Base-by-base conservation (phyloP, 495 filamentous ascomycete species). In the Penicillium malachiteum region DNA sequence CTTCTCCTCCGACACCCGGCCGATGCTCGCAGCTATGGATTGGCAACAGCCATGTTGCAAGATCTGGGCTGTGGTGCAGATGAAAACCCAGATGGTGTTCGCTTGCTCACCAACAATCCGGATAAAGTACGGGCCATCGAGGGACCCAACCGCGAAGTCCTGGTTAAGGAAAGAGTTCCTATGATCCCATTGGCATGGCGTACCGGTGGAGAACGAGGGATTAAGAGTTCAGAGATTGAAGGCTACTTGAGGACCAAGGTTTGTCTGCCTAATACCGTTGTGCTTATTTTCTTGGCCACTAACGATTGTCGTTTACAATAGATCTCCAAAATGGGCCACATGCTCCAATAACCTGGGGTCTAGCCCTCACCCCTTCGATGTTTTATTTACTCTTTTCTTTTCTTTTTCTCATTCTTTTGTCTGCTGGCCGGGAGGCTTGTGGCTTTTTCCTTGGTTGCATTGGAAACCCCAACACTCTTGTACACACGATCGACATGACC, bases 141-240 rank as follows among this genome's bases (percentile, higher is more conserved):
- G 65, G 94, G 94, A 0, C 90, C 91, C 0, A 88, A 88, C 55
- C 78, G 91, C 17, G 92, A 97, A 74, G 79, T 97, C 5, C 80
- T 85, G 44, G 93, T 98, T 7, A 91, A 85, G 59, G 92, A 96
- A 67, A 77, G 95, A 42, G 91, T 98, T 30, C 82, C 92, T 1
- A 98, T 98, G 94, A 84, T 97, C 38, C 94, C 94, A n/a, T 70
- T 97, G 49, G 90, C 90, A 10, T 98, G 94, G 94, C 87, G 87
- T 57, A 81, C 81, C 55, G 89, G 89, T 6, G 84, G 87, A 45
- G 87, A 85, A 62, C 85, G 83, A 17, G 95, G 94, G 0, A 89
- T 98, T 53, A 82, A 84, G 45, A 90, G 92, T 62, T 81, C 84
- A 50, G 94, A 97, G 71, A 86, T 97, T 39, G 91, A 96, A 53